Base-by-base conservation (phyloP, 371 early-diverging fungal genomes). In the Smittium culicis region DNA sequence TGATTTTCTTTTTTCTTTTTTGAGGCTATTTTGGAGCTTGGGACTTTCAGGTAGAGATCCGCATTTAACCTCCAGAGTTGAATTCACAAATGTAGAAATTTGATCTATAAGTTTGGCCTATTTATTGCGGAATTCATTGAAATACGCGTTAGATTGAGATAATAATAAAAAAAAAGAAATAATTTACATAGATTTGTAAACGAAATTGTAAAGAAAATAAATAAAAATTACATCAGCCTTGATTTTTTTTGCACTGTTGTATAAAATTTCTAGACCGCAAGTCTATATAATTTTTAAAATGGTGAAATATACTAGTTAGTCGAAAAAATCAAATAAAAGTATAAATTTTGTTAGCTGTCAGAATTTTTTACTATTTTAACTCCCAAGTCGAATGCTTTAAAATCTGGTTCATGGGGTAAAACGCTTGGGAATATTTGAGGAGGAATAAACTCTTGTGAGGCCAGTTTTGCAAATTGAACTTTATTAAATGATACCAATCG, bases 331-430 rank as follows among this genome's bases (percentile, higher is more conserved):
- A 11, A 45, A 45, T 45, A 45, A 45, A 45, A n/a, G 20, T 45
- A 11, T 45, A 11, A 45, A 20, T 20, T 45, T 45, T 45, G 45
- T 45, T 45, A 11, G 5, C 20, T 94, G 68, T 94, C 96, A 62
- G 94, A 86, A 20, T 91, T 94, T 72, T 93, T 91, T 0, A 92
- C 86, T 84, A 94, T 67, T 67, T 94, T 94, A 90, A 91, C 91
- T 2, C 96, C 96, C 25, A 95, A 67, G n/a, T 90, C 88, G 16
- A 81, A 80, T 8, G 83, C 81, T 54, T 80, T 80, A 67, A 76
- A 84, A 8, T 80, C 76, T 1, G 73, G 74, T 27, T 79, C 76
- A n/a, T 80, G 70, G 0, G 72, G 68, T 0, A 72, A 68, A 16
- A 83, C 80, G 0, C 73, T 35, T 5, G 77, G 74, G 68, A 91